These are phyloP conservation scores for Suillus ampliporus DNA, from an alignment of 768 basidiomycete genomes.

Conservation along the genomic window DNA sequence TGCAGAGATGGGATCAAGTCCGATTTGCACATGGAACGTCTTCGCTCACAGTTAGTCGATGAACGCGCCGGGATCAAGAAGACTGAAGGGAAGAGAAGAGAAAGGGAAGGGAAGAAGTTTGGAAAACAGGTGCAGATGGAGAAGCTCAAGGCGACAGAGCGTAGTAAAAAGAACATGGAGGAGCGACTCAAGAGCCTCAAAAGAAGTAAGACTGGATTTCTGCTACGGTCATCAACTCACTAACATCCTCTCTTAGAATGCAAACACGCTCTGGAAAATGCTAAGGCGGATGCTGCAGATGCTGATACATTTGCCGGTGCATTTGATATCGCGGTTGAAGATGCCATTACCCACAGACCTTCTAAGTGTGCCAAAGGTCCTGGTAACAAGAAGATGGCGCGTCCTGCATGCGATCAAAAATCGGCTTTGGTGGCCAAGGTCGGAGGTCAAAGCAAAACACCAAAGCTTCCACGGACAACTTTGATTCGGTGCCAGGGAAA, in stretches of 20 bases:
- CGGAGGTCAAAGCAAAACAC: conserved; percentile 83
- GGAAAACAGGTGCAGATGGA: conserved; percentile 98
- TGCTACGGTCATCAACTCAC: not conserved
- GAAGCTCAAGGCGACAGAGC: conserved; percentile 89
- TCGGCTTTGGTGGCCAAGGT: conserved; percentile 79
- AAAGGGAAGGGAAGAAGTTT: conserved; percentile 96
- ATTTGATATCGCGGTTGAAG: conserved; percentile 91
- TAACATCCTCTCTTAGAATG: conserved; percentile 60
- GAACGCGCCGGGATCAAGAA: conserved; percentile 89
- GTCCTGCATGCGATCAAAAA: conserved; percentile 74
- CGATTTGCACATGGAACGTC: conserved; percentile 97
- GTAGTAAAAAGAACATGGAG: conserved; percentile 90
- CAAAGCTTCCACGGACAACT: conserved; percentile 77
- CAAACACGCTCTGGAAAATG: conserved; percentile 78
- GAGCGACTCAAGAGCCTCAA: conserved; percentile 87
- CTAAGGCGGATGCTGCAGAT: conserved; percentile 56
- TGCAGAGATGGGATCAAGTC: conserved; percentile 98
- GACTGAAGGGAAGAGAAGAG: conserved; percentile 88
- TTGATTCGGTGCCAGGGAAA: conserved; percentile 49
- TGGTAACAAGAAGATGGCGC: conserved; percentile 48
- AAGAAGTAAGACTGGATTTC: conserved; percentile 65
- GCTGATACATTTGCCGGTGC: too few species aligned
- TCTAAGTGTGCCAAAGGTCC: conserved; percentile 52
- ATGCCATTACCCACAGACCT: conserved; percentile 80
- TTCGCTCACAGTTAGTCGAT: conserved; percentile 88